These are phyloP conservation scores for Pseudocercospora fuligena DNA, from an alignment of 2,329 filamentous ascomycete genomes.

Conservation along the genomic window DNA sequence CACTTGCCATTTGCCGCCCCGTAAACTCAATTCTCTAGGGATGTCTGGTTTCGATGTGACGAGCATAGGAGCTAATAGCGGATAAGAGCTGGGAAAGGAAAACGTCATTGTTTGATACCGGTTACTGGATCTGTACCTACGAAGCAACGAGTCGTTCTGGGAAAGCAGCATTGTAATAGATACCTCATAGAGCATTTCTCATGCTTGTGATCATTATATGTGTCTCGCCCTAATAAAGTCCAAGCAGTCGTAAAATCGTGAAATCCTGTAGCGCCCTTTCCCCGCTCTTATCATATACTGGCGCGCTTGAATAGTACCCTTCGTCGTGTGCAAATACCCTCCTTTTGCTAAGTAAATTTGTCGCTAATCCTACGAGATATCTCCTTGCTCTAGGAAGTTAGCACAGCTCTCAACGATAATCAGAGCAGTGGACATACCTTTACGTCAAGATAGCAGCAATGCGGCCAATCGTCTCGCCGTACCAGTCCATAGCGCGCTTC, in stretches of 20 bases:
- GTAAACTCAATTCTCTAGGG: too few relatives aligned
- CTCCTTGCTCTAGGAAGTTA: not conserved
- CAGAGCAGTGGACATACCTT: not conserved
- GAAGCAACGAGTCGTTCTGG: not conserved
- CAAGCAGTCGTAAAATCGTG: not conserved
- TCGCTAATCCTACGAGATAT: not conserved
- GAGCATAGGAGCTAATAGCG: too few relatives aligned
- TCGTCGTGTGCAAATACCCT: not conserved
- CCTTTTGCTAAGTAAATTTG: not conserved
- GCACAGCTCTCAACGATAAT: not conserved
- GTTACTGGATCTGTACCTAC: not conserved
- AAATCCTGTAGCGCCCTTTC: not conserved
- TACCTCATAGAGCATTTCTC: not conserved
- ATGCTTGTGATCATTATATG: not conserved
- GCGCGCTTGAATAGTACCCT: not conserved
- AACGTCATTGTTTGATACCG: not conserved
- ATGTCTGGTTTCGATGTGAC: too few relatives aligned
- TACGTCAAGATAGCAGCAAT: not conserved
- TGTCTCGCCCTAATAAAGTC: not conserved
- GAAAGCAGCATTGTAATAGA: not conserved
- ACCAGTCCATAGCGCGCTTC: not conserved
- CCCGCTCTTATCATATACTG: not conserved
- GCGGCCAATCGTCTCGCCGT: too few relatives aligned
- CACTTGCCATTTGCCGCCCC: too few relatives aligned
- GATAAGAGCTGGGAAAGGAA: too few relatives aligned